A percentile compares a stretch with the other conserved stretches of the same genome.
Evolutionary conservation across 805 yeast species (phyloP).

Genomic region (Metschnikowia similis): DNA sequence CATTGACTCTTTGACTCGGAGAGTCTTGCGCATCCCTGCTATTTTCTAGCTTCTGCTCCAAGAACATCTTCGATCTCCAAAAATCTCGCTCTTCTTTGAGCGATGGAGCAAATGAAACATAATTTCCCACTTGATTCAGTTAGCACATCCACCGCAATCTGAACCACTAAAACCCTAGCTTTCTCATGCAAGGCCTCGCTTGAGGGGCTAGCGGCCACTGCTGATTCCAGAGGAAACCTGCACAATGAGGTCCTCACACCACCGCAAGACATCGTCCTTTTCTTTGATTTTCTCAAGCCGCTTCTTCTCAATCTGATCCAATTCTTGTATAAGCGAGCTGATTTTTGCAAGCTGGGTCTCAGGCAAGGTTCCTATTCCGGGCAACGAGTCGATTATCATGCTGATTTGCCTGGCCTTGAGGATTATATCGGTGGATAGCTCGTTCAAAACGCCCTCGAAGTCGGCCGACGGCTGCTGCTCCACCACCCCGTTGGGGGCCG

Average conservation of each 20-base stretch:
- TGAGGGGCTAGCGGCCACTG: constrained; percentile 10
- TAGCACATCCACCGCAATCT: too few species aligned
- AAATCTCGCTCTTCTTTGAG: too few species aligned
- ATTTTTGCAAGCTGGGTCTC: constrained; percentile 67
- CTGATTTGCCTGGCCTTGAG: constrained; percentile 83
- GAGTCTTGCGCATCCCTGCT: too few species aligned
- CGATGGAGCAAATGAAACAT: too few species aligned
- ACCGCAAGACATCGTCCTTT: constrained; percentile 57
- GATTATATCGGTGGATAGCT: constrained; percentile 79
- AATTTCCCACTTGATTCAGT: too few species aligned
- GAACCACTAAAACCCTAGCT: too few species aligned
- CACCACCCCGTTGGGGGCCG: constrained; percentile 12
- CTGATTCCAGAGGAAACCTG: constrained; percentile 56
- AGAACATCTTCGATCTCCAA: too few species aligned
- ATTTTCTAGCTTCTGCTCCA: too few species aligned
- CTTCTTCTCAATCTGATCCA: constrained; percentile 55
- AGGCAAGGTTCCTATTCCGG: constrained; percentile 87
- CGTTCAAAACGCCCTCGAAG: constrained; percentile 54
- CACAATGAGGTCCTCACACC: constrained; percentile 64
- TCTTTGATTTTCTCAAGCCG: constrained; percentile 54
- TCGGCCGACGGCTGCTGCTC: constrained; percentile 7
- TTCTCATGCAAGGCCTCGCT: too few species aligned
- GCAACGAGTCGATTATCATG: constrained; percentile 79
- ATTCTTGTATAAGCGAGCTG: constrained; percentile 55
- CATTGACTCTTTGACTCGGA: too few species aligned